Conservation (phyloP, 129 eudicot genomes). For the Gnaphalium uliginosum region DNA sequence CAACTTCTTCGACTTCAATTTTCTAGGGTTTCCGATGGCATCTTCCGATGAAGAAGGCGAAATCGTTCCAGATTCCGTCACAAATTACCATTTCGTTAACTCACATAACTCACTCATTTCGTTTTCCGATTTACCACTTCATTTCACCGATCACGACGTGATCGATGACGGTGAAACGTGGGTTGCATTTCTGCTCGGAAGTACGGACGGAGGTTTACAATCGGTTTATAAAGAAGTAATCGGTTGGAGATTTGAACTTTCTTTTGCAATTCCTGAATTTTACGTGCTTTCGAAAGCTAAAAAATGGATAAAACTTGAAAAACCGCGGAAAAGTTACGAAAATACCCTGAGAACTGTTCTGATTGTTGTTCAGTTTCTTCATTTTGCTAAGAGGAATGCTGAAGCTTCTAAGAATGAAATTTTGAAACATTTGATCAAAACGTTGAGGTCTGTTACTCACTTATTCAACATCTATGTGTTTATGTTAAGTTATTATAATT, state of each 20-base stretch:
- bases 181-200: conserved; percentile 47
- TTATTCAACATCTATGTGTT: too few relatives aligned
- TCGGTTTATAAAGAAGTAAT: conserved; percentile 45
- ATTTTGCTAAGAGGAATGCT: conserved; percentile 53
- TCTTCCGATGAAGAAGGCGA: conserved; percentile 80
- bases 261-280: conserved; percentile 47
- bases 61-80: conserved; percentile 45
- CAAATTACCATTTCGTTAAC: conserved; percentile 49
- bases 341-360: conserved; percentile 37
- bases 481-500: too few relatives aligned
- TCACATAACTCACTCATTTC: conserved; percentile 33
- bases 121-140: conserved; percentile 55
- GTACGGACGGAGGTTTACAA: conserved; percentile 42
- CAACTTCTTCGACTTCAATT: conserved; percentile 4
- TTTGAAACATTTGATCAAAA: conserved; percentile 45
- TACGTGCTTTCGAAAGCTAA: conserved; percentile 47
- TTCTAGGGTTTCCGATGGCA: conserved; percentile 42
- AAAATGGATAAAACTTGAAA: too few relatives aligned
- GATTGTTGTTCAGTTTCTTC: conserved; percentile 52
- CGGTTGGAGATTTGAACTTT: conserved; percentile 69
- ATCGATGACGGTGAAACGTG: not conserved
- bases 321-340: not conserved
- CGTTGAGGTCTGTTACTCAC: conserved; percentile 46
- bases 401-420: conserved; percentile 35
- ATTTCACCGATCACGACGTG: conserved; percentile 32